phyloP scores from a whole-genome alignment of 2,329 filamentous ascomycete species.

The Arthrobotrys megalospora region DNA sequence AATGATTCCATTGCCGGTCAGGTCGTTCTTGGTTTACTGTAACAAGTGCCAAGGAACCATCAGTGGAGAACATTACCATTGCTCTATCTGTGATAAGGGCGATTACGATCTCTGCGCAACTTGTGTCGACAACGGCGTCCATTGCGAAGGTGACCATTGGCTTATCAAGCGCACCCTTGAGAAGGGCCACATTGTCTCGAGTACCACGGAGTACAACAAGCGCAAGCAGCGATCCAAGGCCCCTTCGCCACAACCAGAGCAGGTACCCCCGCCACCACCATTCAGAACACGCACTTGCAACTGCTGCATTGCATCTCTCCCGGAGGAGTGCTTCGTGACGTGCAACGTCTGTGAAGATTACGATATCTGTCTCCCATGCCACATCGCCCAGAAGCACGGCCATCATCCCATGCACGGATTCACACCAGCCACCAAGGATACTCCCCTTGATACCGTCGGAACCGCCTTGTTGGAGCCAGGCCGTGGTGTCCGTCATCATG shows the following conservation, averaged over 20 bases:
- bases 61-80: constrained; percentile 89
- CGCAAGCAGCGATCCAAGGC: constrained; percentile 66
- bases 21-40: constrained; percentile 82
- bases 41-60: constrained; percentile 88
- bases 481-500: constrained; percentile 84
- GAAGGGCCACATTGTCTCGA: constrained; percentile 84
- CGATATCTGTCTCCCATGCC: constrained; percentile 89
- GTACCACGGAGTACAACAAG: constrained; percentile 86
- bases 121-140: constrained; percentile 82
- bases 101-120: constrained; percentile 92
- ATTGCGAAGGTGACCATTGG: constrained; percentile 89
- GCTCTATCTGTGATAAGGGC: constrained; percentile 90
- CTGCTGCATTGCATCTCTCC: constrained; percentile 73
- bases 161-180: constrained; percentile 90
- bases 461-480: constrained; percentile 81
- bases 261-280: constrained; percentile 43
- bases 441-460: constrained; percentile 75
- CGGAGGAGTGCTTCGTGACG: constrained; percentile 85
- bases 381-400: constrained; percentile 82
- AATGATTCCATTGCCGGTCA: neutral
- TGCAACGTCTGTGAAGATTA: constrained; percentile 89
- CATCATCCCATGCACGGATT: constrained; percentile 93
- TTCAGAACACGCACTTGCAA: constrained; percentile 77
- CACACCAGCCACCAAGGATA: constrained; percentile 76
- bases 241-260: constrained; percentile 59